phyloP scores from a whole-genome alignment of 225 moss, liverwort and hornwort species.

The Physcomitrellopsis africana region DNA sequence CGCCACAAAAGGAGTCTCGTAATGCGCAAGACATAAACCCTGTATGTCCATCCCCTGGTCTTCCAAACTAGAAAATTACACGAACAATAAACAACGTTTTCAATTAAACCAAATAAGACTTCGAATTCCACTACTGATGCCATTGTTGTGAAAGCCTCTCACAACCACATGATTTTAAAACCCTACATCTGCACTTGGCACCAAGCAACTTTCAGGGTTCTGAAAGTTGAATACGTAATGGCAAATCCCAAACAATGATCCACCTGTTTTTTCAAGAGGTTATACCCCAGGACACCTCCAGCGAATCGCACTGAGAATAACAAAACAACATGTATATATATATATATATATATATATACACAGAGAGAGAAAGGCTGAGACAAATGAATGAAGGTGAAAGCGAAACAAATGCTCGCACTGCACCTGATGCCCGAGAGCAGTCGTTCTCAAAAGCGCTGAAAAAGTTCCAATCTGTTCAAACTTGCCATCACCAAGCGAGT shows the following conservation, averaged over 20 bases:
- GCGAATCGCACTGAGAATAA: constrained; percentile 1
- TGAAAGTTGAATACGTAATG: background rate
- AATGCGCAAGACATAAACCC: background rate
- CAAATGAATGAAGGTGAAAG: background rate
- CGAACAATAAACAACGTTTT: background rate
- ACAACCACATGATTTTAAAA: background rate
- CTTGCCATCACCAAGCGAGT: constrained; percentile 67
- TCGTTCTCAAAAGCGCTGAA: constrained; percentile 74
- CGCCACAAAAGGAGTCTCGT: background rate
- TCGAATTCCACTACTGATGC: background rate
- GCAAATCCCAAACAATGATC: background rate
- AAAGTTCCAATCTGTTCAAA: constrained; percentile 74
- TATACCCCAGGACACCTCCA: background rate
- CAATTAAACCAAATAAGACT: background rate
- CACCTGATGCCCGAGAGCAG: constrained; percentile 75
- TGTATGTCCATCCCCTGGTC: background rate
- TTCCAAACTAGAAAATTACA: background rate
- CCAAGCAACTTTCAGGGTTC: constrained; percentile 12
- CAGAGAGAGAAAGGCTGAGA: background rate
- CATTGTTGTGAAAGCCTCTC: background rate
- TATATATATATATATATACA: background rate
- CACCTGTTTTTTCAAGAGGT: background rate
- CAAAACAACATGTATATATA: no score
- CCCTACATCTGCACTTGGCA: background rate
- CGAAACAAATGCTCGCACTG: no score